Base-by-base conservation (phyloP, 1,139 yeast genomes). In the Yamadazyma membranifaciens region DNA sequence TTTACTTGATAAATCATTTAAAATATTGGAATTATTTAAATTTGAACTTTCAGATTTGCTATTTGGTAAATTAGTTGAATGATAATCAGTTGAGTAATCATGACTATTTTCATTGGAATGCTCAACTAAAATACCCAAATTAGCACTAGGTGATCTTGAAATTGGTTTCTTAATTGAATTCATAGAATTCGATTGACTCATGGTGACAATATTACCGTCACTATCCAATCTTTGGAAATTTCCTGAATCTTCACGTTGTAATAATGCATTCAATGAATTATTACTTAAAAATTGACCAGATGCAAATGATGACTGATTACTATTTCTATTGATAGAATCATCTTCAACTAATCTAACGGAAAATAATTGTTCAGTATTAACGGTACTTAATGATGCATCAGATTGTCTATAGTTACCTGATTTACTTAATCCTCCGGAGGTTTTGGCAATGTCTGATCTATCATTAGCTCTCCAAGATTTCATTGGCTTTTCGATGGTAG, bases 361-460 rank as follows among this genome's bases (percentile, higher is more conserved):
- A 55, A 88, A 75, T 36, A 89, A 70, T 59, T 88, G 94, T 43
- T 83, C 89, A 0, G 96, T 87, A 37, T 92, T 83, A 22, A 89
- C 92, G 0, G 96, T 88, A 28, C 92, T 91, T 48, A 86, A 56
- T 0, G 96, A 86, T 27, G 77, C 78, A 44, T 80, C 71, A 14
- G 94, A 85, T 37, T 78, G 51, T 51, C 75, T 63, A 25, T 55
- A 48, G 15, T 53, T 49, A 24, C 55, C 52, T 24, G 46, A 42
- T 40, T 54, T 56, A 29, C 56, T 54, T 24, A 47, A 45, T 3
- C 50, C 50, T 25, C 43, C 39, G 2, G 43, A 33, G 16, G 38
- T 43, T 32, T 41, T 41, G 11, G 55, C 57, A 30, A 50, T 50
- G 47, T 62, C 67, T 14, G 64, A 54, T 59, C 57, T 56, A 42